Evolutionary conservation across 2,329 filamentous ascomycete genomes (phyloP).

Genomic region (Seiridium unicorne): DNA sequence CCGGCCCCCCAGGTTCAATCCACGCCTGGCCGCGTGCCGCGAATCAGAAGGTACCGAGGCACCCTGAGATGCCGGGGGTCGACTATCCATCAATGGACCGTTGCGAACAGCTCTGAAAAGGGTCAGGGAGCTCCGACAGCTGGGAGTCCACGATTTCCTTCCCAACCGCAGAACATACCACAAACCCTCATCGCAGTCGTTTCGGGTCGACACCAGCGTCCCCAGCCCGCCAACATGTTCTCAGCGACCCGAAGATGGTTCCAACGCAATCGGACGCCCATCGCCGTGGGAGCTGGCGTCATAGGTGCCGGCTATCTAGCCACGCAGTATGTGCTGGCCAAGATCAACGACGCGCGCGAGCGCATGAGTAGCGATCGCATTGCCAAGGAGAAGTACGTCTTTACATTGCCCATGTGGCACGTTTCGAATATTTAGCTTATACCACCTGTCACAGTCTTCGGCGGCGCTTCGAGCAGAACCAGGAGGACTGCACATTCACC

Average conservation of each 20-base stretch:
- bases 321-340: slow-evolving; percentile 87
- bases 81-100: neutral
- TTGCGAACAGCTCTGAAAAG: neutral
- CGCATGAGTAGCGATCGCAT: slow-evolving; percentile 96
- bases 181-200: too few species aligned
- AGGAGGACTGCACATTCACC: slow-evolving; percentile 97
- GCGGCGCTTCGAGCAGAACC: slow-evolving; percentile 96
- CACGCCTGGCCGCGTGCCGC: neutral
- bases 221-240: slow-evolving; percentile 46
- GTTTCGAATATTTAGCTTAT: neutral
- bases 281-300: slow-evolving; percentile 85
- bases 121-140: too few species aligned
- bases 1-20: too few species aligned
- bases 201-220: too few species aligned
- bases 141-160: neutral
- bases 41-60: slow-evolving; percentile 7
- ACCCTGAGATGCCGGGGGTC: neutral
- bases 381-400: slow-evolving; percentile 86
- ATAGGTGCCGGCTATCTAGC: slow-evolving; percentile 88
- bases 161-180: neutral
- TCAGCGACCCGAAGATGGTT: slow-evolving; percentile 84
- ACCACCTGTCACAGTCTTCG: slow-evolving; percentile 64
- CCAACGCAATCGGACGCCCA: slow-evolving; percentile 83
- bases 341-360: slow-evolving; percentile 90
- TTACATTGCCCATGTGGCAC: neutral